Conservation (phyloP, 768 basidiomycete species). For the Ramaria sp. region DNA sequence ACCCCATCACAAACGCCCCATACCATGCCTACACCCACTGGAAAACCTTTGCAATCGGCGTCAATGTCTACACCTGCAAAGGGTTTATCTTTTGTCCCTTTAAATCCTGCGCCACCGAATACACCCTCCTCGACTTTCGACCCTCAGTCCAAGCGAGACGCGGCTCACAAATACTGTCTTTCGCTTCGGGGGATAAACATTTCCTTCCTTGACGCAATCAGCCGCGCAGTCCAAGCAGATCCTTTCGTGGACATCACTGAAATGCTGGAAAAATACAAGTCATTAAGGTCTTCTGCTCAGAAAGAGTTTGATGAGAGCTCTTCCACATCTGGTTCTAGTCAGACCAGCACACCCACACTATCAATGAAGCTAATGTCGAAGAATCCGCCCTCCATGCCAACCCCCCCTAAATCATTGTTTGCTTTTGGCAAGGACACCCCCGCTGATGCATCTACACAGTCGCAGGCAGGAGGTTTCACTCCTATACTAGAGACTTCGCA, state of each 20-base stretch:
- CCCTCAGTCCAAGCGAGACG: not conserved
- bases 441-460: not conserved
- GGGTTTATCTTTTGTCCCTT: not conserved
- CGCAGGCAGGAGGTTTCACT: conserved; percentile 14
- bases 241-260: conserved; percentile 57
- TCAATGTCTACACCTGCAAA: not conserved
- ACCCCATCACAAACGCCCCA: conserved; percentile 11
- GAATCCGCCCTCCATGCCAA: not conserved
- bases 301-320: conserved; percentile 36
- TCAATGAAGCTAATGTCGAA: not conserved
- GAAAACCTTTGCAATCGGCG: conserved; percentile 9
- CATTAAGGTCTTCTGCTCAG: conserved; percentile 42
- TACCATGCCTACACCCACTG: conserved; percentile 4
- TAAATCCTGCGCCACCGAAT: conserved; percentile 14
- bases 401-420: not conserved
- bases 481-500: conserved; percentile 9
- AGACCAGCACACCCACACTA: conserved; percentile 6
- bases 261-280: conserved; percentile 49
- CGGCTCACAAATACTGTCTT: conserved; percentile 45
- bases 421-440: not conserved
- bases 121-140: not conserved
- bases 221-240: conserved; percentile 51
- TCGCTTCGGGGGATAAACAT: conserved; percentile 67
- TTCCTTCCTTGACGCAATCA: conserved; percentile 49
- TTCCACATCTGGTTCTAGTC: not conserved